Evolutionary conservation across 352 stramenopile genomes (phyloP).

Genomic region (Pythium utonaiense): DNA sequence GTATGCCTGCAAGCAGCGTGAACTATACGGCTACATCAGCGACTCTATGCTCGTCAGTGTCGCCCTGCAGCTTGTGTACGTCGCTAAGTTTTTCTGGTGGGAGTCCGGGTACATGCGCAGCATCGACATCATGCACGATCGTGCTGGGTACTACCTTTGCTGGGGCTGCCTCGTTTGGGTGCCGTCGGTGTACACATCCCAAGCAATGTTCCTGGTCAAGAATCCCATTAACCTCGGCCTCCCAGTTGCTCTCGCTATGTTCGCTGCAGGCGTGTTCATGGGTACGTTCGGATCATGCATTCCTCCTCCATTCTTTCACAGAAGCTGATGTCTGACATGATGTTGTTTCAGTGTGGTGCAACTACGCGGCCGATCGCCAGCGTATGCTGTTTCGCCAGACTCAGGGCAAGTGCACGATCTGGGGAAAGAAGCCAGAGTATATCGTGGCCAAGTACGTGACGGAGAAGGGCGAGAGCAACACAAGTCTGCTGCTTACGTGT

Average conservation of each 20-base stretch:
- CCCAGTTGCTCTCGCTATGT: constrained; percentile 37
- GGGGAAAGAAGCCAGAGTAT: constrained; percentile 88
- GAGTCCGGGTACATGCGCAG: constrained; percentile 96
- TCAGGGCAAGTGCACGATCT: constrained; percentile 88
- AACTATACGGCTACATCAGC: constrained; percentile 72
- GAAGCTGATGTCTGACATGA: no score
- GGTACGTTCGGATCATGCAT: no score
- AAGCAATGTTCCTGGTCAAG: constrained; percentile 90
- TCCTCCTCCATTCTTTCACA: no score
- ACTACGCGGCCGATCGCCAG: constrained; percentile 95
- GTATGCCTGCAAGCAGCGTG: constrained; percentile 88
- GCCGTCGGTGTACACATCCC: constrained; percentile 95
- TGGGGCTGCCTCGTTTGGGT: constrained; percentile 98
- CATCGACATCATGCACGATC: constrained; percentile 97
- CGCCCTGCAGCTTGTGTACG: constrained; percentile 91
- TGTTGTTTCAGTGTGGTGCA: constrained; percentile 86
- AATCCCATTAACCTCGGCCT: constrained; percentile 77
- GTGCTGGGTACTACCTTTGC: constrained; percentile 93
- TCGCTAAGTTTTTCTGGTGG: constrained; percentile 98
- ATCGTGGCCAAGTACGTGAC: constrained; percentile 94
- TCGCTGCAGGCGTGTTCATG: constrained; percentile 77
- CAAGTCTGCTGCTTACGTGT: constrained; percentile 88
- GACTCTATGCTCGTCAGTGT: constrained; percentile 89
- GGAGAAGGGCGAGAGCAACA: constrained; percentile 82
- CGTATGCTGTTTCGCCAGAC: constrained; percentile 89